Evolutionary conservation across 306 rosid species (phyloP).

Genomic region (Astragalus membranaceus): DNA sequence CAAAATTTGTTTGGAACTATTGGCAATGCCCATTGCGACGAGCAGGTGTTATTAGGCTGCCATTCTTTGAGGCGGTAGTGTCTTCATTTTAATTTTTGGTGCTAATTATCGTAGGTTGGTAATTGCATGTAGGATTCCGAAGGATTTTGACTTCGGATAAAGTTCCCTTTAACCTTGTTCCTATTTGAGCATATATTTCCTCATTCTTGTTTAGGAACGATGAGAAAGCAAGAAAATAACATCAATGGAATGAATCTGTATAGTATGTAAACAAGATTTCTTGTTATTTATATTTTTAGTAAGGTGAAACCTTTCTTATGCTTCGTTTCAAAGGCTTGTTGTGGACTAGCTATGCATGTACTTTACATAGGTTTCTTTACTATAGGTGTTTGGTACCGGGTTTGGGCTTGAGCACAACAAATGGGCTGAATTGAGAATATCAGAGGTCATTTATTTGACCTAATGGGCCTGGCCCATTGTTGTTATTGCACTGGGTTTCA

Average conservation of each 20-base stretch:
- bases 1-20: background rate
- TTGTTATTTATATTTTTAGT: background rate
- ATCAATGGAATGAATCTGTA: background rate
- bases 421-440: no score
- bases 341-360: background rate
- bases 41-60: slow-evolving; percentile 13
- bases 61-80: background rate
- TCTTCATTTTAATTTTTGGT: background rate
- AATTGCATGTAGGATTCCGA: background rate
- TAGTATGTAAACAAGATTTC: background rate
- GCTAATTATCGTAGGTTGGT: slow-evolving; percentile 7
- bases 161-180: slow-evolving; percentile 1
- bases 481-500: no score
- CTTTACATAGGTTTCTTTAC: background rate
- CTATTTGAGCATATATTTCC: background rate
- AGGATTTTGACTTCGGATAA: background rate
- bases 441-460: no score
- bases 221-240: background rate
- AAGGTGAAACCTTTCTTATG: background rate
- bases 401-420: no score
- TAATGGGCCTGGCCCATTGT: no score
- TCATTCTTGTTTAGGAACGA: background rate
- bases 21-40: slow-evolving; percentile 8
- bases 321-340: background rate
- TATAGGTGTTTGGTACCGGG: no score